Base-by-base conservation (phyloP, 495 filamentous ascomycete genomes). In the Hyaloscypha finlandica region DNA sequence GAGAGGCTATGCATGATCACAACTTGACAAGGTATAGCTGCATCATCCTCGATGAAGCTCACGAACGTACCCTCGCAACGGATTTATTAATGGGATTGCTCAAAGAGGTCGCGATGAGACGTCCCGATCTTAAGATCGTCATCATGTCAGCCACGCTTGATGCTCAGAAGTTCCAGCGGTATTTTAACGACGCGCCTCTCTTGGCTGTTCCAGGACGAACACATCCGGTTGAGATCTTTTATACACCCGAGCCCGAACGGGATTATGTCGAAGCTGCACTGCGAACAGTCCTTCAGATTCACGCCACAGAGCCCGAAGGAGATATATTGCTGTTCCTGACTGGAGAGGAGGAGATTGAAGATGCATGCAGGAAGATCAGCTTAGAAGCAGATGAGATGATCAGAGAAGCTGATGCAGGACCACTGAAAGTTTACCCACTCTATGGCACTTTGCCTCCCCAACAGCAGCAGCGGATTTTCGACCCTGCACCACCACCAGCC, bases 61-160 rank as follows among this genome's bases (percentile, higher is more conserved):
- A 98, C 86, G 94, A 98, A 80, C 86, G 94, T 74, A 98, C 94
- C 0, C 85, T 97, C 65, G 92, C 94, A 22, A 98, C 94, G 20
- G 94, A 98, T 81, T 93, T 97, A 60, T 81, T 98, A 48, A 98
- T 98, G 94, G 94, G 91, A 59, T 84, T 98, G 61, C 79, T 98
- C 61, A 97, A 97, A 78, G 88, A 94, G 71, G 87, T 98, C 22
- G 89, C 91, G 12, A 66, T 77, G 67, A 86, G 93, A 72, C 83
- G 94, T 62, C 86, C 90, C 6, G 94, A 97, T 74, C 76, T 98
- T 68, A 98, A 98, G 80, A 90, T 98, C 69, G 93, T 98, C 68
- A 93, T 98, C 85, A 98, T 98, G 94, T 97, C 94, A 71, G 94
- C 94, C 57, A 98, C 94, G 35, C 83, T 98, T 52, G 96, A 99